Evolutionary conservation across 768 basidiomycete species (phyloP).

Genomic region (Sporobolomyces phaffii): DNA sequence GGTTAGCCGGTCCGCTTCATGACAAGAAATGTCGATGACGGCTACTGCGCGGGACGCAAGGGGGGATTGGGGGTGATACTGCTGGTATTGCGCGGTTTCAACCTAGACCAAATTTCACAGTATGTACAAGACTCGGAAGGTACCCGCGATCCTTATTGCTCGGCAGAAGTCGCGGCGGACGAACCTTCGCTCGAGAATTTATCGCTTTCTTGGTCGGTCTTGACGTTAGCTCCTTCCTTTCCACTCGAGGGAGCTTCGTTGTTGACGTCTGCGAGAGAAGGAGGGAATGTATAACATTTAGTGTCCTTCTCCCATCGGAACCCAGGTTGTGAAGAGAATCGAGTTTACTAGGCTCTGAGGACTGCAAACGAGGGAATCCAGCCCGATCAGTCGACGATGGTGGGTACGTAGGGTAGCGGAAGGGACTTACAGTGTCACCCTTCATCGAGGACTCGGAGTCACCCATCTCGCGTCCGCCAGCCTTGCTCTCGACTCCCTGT

Average conservation of each 20-base stretch:
- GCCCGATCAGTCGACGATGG: too few species aligned
- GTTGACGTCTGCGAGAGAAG: conserved; percentile 30
- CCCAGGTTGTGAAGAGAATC: neutral
- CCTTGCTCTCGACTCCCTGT: conserved; percentile 16
- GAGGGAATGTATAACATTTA: neutral
- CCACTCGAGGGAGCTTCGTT: conserved; percentile 30
- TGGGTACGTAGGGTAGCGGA: neutral
- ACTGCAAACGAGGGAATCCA: neutral
- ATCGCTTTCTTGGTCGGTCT: conserved; percentile 14
- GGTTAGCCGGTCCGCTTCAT: too few species aligned
- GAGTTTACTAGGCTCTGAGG: conserved; percentile 26
- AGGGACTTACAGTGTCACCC: conserved; percentile 27
- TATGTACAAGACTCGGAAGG: too few species aligned
- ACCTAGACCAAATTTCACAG: too few species aligned
- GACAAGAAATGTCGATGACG: too few species aligned
- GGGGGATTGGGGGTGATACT: too few species aligned
- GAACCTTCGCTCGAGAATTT: conserved; percentile 18
- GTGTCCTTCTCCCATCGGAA: neutral
- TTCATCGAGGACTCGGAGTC: conserved; percentile 18
- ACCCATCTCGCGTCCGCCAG: conserved; percentile 22
- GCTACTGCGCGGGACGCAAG: too few species aligned
- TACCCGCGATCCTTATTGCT: too few species aligned
- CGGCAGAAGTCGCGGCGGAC: conserved; percentile 10
- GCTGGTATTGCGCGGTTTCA: too few species aligned
- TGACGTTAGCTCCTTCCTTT: conserved; percentile 22